phyloP scores from a whole-genome alignment of 148 eudicot species.

The Nepenthes mirabilis region DNA sequence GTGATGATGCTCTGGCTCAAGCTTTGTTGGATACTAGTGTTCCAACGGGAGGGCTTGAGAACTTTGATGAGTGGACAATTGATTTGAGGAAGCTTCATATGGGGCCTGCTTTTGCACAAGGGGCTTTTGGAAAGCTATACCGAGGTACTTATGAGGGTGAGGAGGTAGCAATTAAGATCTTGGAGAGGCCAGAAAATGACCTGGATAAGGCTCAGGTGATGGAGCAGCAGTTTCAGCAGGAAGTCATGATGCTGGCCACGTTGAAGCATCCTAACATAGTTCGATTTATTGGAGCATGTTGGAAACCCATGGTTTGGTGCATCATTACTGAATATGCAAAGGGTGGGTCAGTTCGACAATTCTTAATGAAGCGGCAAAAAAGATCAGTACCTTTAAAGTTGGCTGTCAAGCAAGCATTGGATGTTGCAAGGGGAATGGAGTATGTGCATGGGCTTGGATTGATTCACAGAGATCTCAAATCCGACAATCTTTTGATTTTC shows the following conservation, averaged over 20 bases:
- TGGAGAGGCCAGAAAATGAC: slow-evolving; percentile 66
- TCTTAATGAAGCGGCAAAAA: slow-evolving; percentile 42
- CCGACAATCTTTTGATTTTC: slow-evolving; percentile 55
- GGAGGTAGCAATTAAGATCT: slow-evolving; percentile 62
- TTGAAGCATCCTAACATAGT: slow-evolving; percentile 57
- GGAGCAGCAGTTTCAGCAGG: slow-evolving; percentile 52
- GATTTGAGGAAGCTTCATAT: slow-evolving; percentile 53
- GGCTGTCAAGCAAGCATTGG: slow-evolving; percentile 33
- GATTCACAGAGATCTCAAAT: slow-evolving; percentile 68
- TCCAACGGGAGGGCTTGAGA: slow-evolving; percentile 44
- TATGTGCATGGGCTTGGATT: slow-evolving; percentile 65
- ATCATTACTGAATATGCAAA: slow-evolving; percentile 57
- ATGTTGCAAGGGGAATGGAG: slow-evolving; percentile 77
- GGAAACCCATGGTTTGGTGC: slow-evolving; percentile 39
- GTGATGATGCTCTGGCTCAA: slow-evolving; percentile 58
- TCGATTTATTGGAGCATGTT: slow-evolving; percentile 49
- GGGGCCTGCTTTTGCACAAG: slow-evolving; percentile 68
- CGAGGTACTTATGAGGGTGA: slow-evolving; percentile 58
- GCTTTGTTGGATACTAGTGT: slow-evolving; percentile 45
- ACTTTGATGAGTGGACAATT: slow-evolving; percentile 68
- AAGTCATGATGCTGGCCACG: slow-evolving; percentile 47
- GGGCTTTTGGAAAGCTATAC: slow-evolving; percentile 65
- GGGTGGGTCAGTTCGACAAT: slow-evolving; percentile 56
- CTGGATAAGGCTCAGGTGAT: slow-evolving; percentile 24
- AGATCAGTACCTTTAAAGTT: slow-evolving; percentile 30